These are phyloP conservation scores for Hyphodiscus hymeniophilus DNA, from an alignment of 495 filamentous ascomycete genomes.

Conservation along the genomic window DNA sequence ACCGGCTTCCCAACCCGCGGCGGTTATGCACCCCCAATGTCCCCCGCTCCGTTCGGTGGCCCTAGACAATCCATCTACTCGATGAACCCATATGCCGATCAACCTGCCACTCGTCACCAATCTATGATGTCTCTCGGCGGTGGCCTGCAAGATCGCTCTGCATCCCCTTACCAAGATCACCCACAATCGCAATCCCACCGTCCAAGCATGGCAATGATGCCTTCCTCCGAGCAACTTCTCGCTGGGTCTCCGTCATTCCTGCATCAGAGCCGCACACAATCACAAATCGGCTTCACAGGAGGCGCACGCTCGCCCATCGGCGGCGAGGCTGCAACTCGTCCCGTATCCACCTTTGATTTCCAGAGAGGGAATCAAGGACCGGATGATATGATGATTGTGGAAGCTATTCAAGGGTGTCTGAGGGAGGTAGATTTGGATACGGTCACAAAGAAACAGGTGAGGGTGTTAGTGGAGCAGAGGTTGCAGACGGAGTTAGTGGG, in stretches of 20 bases:
- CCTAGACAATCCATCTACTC: slow-evolving; percentile 41
- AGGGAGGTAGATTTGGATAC: slow-evolving; percentile 89
- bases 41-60: slow-evolving; percentile 58
- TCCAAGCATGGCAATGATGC: slow-evolving; percentile 18
- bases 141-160: slow-evolving; percentile 23
- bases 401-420: slow-evolving; percentile 74
- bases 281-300: slow-evolving; percentile 31
- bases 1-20: slow-evolving; percentile 71
- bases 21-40: slow-evolving; percentile 70
- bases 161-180: slow-evolving; percentile 42
- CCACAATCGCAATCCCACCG: slow-evolving; percentile 22
- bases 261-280: slow-evolving; percentile 33
- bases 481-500: slow-evolving; percentile 79
- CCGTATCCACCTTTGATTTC: slow-evolving; percentile 71
- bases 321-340: slow-evolving; percentile 36
- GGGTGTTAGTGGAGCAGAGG: slow-evolving; percentile 84
- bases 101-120: slow-evolving; percentile 26
- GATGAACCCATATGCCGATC: slow-evolving; percentile 24
- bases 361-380: slow-evolving; percentile 56
- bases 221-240: slow-evolving; percentile 16
- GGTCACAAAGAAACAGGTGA: slow-evolving; percentile 96
- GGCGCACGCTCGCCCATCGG: slow-evolving; percentile 33
- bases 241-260: slow-evolving; percentile 5
- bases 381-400: slow-evolving; percentile 67
- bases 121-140: slow-evolving; percentile 43